These are phyloP conservation scores for Davidsoniella virescens DNA, from an alignment of 2,329 filamentous ascomycete species.

Conservation along the genomic window DNA sequence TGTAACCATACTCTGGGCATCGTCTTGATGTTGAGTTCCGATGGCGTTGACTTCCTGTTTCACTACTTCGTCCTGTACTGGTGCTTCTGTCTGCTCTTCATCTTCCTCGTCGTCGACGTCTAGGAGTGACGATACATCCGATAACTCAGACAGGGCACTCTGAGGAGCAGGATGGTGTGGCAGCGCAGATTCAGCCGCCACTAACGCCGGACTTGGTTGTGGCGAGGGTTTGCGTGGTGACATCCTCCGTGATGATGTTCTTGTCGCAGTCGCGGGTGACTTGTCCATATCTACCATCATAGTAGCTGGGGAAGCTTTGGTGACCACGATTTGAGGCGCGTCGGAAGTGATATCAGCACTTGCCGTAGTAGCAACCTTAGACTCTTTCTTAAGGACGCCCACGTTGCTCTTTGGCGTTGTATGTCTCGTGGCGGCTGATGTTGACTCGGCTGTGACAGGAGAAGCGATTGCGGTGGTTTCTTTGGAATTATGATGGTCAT, in stretches of 20 bases:
- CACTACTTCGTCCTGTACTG: neutral
- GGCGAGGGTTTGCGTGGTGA: neutral
- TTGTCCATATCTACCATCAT: conserved; percentile 15
- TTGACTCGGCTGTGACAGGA: neutral
- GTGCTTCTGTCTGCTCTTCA: neutral
- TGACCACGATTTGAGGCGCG: conserved; percentile 15
- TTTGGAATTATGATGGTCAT: neutral
- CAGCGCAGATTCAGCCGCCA: conserved; percentile 1
- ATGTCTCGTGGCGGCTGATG: neutral
- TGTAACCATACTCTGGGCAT: neutral
- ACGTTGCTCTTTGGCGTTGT: conserved; percentile 14
- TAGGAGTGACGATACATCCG: conserved; percentile 8
- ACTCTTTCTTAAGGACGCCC: neutral
- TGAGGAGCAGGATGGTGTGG: conserved; percentile 11
- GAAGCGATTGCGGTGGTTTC: neutral
- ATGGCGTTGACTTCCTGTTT: conserved; percentile 15
- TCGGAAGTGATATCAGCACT: too few species aligned
- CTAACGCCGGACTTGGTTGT: neutral
- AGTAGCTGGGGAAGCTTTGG: conserved; percentile 17
- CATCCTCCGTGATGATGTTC: conserved; percentile 1
- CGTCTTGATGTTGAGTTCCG: neutral
- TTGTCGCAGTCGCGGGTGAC: neutral
- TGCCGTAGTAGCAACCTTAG: neutral
- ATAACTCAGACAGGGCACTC: conserved; percentile 8
- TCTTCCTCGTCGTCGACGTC: conserved; percentile 6